Percentiles rank a stretch among this genome's conserved stretches.
Conservation (phyloP, 108 stramenopile genomes). For the Cyclotella distinguenda region DNA sequence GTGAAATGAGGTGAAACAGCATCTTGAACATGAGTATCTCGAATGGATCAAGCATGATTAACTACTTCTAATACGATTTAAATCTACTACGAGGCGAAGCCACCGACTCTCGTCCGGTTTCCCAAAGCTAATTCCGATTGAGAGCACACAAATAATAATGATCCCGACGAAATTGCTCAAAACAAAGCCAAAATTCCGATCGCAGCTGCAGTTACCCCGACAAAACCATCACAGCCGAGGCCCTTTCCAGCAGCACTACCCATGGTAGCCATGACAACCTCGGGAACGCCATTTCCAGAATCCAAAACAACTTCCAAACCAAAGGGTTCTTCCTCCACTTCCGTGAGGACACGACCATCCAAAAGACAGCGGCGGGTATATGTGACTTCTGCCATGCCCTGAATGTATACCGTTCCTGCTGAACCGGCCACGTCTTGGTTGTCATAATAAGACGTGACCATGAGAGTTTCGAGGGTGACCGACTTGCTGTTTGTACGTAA, state of each 20-base stretch:
- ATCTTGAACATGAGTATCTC: no score
- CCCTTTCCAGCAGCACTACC: background rate
- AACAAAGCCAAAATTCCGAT: no score
- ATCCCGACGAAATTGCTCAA: no score
- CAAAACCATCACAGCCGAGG: no score
- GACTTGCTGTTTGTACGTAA: background rate
- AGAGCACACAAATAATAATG: no score
- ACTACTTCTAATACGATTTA: no score
- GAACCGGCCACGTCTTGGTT: background rate
- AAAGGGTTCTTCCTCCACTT: background rate
- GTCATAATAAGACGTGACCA: background rate
- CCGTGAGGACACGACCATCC: background rate
- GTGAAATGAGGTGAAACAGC: no score
- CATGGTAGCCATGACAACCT: background rate
- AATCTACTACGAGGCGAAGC: no score
- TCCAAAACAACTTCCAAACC: background rate
- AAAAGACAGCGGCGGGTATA: background rate
- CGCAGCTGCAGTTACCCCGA: no score
- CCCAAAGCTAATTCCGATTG: no score
- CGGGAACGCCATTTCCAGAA: background rate
- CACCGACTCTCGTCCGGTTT: no score
- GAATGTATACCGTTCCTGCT: background rate
- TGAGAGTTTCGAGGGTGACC: background rate
- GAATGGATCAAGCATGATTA: no score
- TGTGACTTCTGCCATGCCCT: background rate